Base-by-base conservation (phyloP, 2,329 filamentous ascomycete genomes). In the Rutstroemia sp. region DNA sequence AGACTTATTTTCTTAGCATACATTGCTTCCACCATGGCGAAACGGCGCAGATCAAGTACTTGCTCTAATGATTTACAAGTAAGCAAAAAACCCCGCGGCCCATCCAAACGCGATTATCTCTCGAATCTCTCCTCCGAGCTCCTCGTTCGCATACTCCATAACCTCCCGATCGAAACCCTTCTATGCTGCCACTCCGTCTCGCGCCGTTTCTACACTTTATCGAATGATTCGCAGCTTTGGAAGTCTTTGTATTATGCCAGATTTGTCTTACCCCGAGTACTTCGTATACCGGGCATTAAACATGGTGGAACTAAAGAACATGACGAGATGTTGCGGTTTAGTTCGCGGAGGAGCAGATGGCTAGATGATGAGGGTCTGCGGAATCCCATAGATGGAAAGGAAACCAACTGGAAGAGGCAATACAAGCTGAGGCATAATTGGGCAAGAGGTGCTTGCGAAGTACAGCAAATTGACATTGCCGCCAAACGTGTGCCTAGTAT, bases 361-460 rank as follows among this genome's bases (percentile, higher is more conserved):
- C 75, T 79, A 70, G 72, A 70, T 58, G 70, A 69, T 59, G 65
- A 67, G 51, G 63, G 48, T 6, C 40, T 69, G 25, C 57, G 68
- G 30, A 66, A 61, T 48, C 59, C 64, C 17, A 51, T 40, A 10
- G 63, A 67, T 57, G 67, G 63, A 1, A 61, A 62, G 51, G 61
- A 73, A 19, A 84, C 81, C 48, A 82, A 94, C 67, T 96, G 92
- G 92, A 95, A 95, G 74, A 80, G 82, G 59, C 88, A 94, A 65
- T 97, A 95, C 72, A 89, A 87, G 66, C 76, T 96, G 50, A 81
- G 89, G 47, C 88, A 96, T 69, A 97, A 97, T 72, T 97, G 94
- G 94, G 82, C 88, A 1, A 82, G 79, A 60, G 94, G 92, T 0
- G 84, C 82, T 63, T 95, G 90, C 65, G 86, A 82, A 39, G 83